These are phyloP conservation scores for Blastomyces emzantsi DNA, from an alignment of 2,329 filamentous ascomycete species.

Conservation along the genomic window DNA sequence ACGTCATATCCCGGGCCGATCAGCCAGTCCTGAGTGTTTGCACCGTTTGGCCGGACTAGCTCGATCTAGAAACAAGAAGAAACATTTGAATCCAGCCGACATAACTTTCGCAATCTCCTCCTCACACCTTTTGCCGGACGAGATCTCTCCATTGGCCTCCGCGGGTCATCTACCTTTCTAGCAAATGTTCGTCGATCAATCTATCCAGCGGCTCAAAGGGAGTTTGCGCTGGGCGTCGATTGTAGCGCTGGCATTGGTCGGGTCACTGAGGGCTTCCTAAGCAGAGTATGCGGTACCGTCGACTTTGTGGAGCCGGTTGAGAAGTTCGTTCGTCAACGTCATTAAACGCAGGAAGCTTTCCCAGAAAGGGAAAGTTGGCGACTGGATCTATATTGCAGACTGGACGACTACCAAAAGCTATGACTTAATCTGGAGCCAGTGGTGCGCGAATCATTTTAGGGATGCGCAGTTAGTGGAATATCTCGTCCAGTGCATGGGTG, in stretches of 20 bases:
- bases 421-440: conserved; percentile 81
- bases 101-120: too few species aligned
- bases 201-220: conserved; percentile 15
- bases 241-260: conserved; percentile 68
- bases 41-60: neutral
- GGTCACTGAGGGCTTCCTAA: conserved; percentile 68
- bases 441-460: conserved; percentile 77
- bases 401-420: conserved; percentile 56
- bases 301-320: conserved; percentile 79
- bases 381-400: conserved; percentile 62
- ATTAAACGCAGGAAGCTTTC: conserved; percentile 38
- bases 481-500: conserved; percentile 51
- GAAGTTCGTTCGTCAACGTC: conserved; percentile 69
- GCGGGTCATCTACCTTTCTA: conserved; percentile 60
- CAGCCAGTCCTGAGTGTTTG: neutral
- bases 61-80: neutral
- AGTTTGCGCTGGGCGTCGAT: conserved; percentile 41
- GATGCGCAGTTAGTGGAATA: conserved; percentile 63
- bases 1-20: neutral
- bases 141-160: conserved; percentile 59
- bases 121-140: neutral
- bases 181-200: conserved; percentile 49
- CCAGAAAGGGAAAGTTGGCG: conserved; percentile 44
- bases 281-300: conserved; percentile 58
- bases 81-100: too few species aligned